phyloP scores from a whole-genome alignment of 306 rosid species.

The Pachyrhizus erosus region DNA sequence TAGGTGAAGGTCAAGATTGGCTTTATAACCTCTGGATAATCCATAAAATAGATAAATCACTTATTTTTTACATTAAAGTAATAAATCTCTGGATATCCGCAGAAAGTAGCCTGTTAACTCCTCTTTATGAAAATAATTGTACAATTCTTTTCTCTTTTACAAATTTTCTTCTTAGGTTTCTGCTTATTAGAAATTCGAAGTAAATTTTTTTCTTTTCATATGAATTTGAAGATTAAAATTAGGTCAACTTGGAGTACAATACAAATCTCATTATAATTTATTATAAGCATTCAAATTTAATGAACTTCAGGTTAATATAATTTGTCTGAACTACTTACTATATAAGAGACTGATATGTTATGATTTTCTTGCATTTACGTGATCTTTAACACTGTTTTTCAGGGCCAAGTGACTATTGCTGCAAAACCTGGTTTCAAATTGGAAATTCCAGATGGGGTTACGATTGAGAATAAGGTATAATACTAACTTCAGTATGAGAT shows the following conservation, averaged over 20 bases:
- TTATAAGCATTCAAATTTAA: slow-evolving; percentile 30
- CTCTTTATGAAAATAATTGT: neutral
- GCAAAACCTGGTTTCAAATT: slow-evolving; percentile 69
- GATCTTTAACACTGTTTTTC: slow-evolving; percentile 35
- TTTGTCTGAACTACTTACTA: slow-evolving; percentile 17
- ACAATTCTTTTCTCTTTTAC: neutral
- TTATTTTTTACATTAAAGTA: neutral
- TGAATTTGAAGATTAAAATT: slow-evolving; percentile 5
- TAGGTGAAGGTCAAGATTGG: neutral
- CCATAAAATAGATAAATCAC: neutral
- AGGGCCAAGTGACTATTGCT: slow-evolving; percentile 71
- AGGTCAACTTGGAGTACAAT: slow-evolving; percentile 3
- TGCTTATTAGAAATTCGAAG: neutral
- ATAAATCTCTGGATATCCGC: neutral
- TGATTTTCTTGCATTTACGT: slow-evolving; percentile 22
- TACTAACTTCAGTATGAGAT: slow-evolving; percentile 4
- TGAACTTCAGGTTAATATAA: neutral
- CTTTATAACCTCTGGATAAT: neutral
- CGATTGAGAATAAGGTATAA: slow-evolving; percentile 69
- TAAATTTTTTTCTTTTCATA: neutral
- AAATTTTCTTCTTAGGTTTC: slow-evolving; percentile 4
- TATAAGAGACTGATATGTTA: neutral
- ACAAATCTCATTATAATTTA: neutral
- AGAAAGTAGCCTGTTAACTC: neutral
- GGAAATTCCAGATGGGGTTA: slow-evolving; percentile 74